Base-by-base conservation (phyloP, 176 grass and related monocot genomes). In the Musa troglodytarum region DNA sequence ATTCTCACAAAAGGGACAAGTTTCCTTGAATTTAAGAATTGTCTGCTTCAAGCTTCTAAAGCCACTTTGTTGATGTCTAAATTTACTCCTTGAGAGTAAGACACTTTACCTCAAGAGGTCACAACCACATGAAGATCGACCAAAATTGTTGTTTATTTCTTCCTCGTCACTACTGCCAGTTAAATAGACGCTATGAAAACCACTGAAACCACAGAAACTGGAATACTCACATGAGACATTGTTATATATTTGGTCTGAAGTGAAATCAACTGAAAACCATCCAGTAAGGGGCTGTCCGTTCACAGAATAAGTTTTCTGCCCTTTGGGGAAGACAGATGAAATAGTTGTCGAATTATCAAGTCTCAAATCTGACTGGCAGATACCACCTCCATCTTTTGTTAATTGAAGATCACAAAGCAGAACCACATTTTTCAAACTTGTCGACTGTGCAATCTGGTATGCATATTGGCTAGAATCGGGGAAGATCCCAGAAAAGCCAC, bases 251-350 rank as follows among this genome's bases (percentile, higher is more conserved):
- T 99, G 74, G 5, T 86, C 88, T 23, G 78, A 63, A 52, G 88
- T 99, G 73, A 94, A 99, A 74, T 99, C 95, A 21, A 86, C 52
- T 68, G 91, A 79, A 77, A 99, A 99, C 84, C 86, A 99, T 53
- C 90, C 95, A 56, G 52, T 57, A 62, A 65, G 5, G 61, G 26
- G 23, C 56, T 69, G 14, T 26, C 74, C 3, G n/a, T 79, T 79
- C 5, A 79, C 78, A 52, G 53, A 16, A 23, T 72, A 79, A 50
- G 34, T 79, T 14, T 61, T 63, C 8, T 79, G 24, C 29, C 68
- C 54, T 17, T 72, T 26, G 1, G 68, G 68, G 29, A 79, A 79
- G 21, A 19, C 53, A 63, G 12, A 25, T 0, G 54, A 13, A 50
- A 79, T 71, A 25, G 53, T 72, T 52, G 78, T 79, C 6, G 68